A percentile compares a stretch with the other conserved stretches of the same genome.
Evolutionary conservation across 345 rosid species (phyloP).

Genomic region (Reutealis trisperma): DNA sequence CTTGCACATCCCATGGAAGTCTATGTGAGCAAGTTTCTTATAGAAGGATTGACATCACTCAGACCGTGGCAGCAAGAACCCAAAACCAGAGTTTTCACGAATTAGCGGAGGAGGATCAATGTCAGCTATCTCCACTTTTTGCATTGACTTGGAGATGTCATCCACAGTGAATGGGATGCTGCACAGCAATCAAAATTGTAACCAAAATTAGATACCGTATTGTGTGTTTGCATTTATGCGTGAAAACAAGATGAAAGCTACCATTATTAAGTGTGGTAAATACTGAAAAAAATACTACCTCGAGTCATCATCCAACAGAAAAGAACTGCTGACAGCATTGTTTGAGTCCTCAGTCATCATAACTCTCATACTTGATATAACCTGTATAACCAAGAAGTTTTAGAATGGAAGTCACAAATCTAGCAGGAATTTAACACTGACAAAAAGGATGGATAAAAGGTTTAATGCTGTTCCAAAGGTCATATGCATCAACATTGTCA

Average conservation of each 20-base stretch:
- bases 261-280: not conserved
- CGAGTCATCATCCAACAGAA: slow-evolving; percentile 95
- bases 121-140: slow-evolving; percentile 81
- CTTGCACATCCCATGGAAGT: not conserved
- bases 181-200: slow-evolving; percentile 32
- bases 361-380: slow-evolving; percentile 88
- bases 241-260: not conserved
- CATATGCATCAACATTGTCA: slow-evolving; percentile 1
- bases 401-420: not conserved
- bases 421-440: not conserved
- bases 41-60: slow-evolving; percentile 44
- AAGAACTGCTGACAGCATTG: slow-evolving; percentile 93
- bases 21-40: not conserved
- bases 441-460: not conserved
- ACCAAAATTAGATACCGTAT: not conserved
- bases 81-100: slow-evolving; percentile 91
- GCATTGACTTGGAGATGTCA: slow-evolving; percentile 95
- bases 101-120: slow-evolving; percentile 81
- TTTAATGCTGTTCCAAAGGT: not conserved
- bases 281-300: slow-evolving; percentile 47
- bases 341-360: slow-evolving; percentile 97
- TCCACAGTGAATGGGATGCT: slow-evolving; percentile 98
- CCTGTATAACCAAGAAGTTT: slow-evolving; percentile 42
- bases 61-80: slow-evolving; percentile 79
- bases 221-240: not conserved